Percentiles rank a stretch among this genome's conserved stretches.
Conservation (phyloP, 2,329 filamentous ascomycete species). For the Ascochyta lentis region DNA sequence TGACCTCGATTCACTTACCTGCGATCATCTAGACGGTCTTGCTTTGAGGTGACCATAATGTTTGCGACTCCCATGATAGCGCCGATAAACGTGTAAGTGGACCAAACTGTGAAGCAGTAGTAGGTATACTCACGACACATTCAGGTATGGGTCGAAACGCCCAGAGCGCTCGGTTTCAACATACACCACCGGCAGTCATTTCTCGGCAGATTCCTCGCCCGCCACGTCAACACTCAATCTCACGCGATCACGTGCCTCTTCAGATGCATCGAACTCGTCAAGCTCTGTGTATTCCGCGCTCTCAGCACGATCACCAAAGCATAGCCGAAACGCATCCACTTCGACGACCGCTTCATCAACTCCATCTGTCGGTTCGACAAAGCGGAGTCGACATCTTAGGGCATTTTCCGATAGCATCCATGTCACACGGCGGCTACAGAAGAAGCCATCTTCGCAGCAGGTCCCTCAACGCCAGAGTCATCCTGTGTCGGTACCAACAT, state of each 20-base stretch:
- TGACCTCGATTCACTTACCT: not conserved
- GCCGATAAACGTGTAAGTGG: conserved; percentile 8
- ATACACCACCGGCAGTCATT: conserved; percentile 15
- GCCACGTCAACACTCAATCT: conserved; percentile 16
- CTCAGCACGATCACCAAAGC: conserved; percentile 6
- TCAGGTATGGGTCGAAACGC: not conserved
- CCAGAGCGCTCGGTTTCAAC: not conserved
- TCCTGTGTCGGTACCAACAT: conserved; percentile 6
- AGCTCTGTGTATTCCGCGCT: conserved; percentile 5
- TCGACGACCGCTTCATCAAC: conserved; percentile 10
- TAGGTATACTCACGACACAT: not conserved
- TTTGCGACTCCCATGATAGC: conserved; percentile 8
- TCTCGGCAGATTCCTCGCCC: conserved; percentile 18
- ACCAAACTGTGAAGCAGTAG: not conserved
- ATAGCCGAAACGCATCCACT: conserved; percentile 8
- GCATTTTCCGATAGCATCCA: conserved; percentile 12
- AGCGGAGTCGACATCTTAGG: conserved; percentile 7
- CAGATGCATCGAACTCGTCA: conserved; percentile 12
- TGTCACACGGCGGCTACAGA: conserved; percentile 10
- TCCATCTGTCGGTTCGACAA: conserved; percentile 4
- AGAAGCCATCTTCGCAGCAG: conserved; percentile 15
- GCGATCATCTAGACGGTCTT: not conserved
- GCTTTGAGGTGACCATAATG: conserved; percentile 2
- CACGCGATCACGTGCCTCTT: conserved; percentile 13
- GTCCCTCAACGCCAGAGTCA: conserved; percentile 11